Base-by-base conservation (phyloP, 1,284 basidiomycete genomes). In the Pyrrhoderma lamaoense region DNA sequence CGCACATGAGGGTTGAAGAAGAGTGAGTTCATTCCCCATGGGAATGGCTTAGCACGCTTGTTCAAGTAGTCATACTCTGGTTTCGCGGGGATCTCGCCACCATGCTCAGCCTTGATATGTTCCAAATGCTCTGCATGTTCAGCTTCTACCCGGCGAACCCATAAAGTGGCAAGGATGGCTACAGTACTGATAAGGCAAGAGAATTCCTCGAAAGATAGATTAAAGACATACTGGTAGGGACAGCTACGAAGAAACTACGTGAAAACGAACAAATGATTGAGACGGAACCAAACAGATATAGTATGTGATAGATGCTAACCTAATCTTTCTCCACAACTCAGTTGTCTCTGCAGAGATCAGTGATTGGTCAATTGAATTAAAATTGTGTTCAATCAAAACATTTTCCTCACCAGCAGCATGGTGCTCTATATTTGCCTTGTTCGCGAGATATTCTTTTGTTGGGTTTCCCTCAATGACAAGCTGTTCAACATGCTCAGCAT, bases 261-360 rank as follows among this genome's bases (percentile, higher is more conserved):
- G 45, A 48, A 46, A 7, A 44, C 8, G 40, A 31, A 31, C 52
- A 11, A 48, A 9, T 42, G 21, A 8, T 23, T 19, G 53, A 38
- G 48, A 58, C 11, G 13, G 40, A 19, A 38, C 27, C 9, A 8
- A n/a, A 8, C 13, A 2, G 42, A 38, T 11, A 4, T 36, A 11
- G 11, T 11, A 31, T 31, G 7, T 11, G 11, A 11, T 44, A 44
- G 44, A 22, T 40, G 59, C 70, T 44, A 58, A 88, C 87, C 87
- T 89, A 64, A 92, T 86, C 72, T 83, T 89, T 62, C 88, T 80
- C 89, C 89, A 92, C 57, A 91, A 76, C 47, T 85, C 75, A 40
- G 83, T 73, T 34, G 87, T 85, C 58, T 81, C 87, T 90, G 62
- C 18, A 56, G n/a, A 42, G 25, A 16, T 35, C 18, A 51, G n/a